phyloP scores from a whole-genome alignment of 2,329 filamentous ascomycete genomes.

The Colletotrichum orbiculare region DNA sequence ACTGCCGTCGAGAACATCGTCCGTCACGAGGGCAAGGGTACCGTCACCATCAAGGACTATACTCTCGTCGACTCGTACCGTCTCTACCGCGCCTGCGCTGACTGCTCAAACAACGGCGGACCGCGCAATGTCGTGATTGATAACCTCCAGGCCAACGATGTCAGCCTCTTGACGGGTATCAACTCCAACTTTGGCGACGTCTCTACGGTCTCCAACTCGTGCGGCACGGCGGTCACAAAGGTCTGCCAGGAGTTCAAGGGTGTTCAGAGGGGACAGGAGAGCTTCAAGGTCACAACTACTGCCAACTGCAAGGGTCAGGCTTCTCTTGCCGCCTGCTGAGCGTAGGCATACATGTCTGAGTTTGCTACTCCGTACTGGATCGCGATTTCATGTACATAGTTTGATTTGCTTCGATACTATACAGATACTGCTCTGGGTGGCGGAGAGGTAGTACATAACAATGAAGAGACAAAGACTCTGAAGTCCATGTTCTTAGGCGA shows the following conservation, averaged over 20 bases:
- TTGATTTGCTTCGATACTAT: too few species aligned
- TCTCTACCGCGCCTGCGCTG: conserved; percentile 55
- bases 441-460: too few species aligned
- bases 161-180: conserved; percentile 50
- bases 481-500: too few species aligned
- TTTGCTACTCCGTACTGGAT: too few species aligned
- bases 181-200: conserved; percentile 50
- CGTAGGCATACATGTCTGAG: neutral
- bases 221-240: conserved; percentile 19
- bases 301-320: conserved; percentile 27
- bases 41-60: conserved; percentile 44
- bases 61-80: conserved; percentile 53
- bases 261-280: conserved; percentile 22
- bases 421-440: too few species aligned
- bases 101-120: conserved; percentile 46
- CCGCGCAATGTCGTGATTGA: conserved; percentile 2
- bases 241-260: conserved; percentile 34
- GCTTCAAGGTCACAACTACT: conserved; percentile 26
- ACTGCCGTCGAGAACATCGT: conserved; percentile 45
- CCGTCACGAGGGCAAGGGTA: conserved; percentile 47
- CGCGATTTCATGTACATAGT: too few species aligned
- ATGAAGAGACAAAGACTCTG: too few species aligned
- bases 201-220: conserved; percentile 35
- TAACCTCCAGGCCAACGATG: conserved; percentile 8
- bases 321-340: conserved; percentile 9